phyloP scores from a whole-genome alignment of 352 stramenopile species.

The Phytophthora vignae region DNA sequence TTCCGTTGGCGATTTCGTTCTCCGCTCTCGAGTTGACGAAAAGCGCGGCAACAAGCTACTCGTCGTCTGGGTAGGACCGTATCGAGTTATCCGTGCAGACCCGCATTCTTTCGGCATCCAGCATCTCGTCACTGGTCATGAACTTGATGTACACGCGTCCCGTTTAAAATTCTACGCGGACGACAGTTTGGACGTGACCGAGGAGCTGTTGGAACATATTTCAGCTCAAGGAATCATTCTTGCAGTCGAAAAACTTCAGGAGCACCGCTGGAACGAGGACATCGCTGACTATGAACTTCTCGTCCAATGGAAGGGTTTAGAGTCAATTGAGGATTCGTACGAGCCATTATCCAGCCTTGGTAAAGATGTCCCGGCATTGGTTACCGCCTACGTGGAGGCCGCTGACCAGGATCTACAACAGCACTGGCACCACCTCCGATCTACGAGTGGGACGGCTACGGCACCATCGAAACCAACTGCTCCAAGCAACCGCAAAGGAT shows the following conservation, averaged over 20 bases:
- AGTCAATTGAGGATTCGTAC: neutral
- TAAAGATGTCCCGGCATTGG: too few relatives aligned
- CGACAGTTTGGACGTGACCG: neutral
- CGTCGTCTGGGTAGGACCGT: neutral
- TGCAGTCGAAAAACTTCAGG: neutral
- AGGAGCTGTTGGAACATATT: neutral
- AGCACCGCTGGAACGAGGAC: neutral
- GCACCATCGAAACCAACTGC: too few relatives aligned
- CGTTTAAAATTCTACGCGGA: too few relatives aligned
- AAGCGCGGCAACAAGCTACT: neutral
- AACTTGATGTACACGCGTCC: too few relatives aligned
- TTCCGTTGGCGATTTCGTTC: neutral
- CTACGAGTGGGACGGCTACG: too few relatives aligned
- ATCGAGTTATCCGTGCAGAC: neutral
- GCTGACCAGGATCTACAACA: too few relatives aligned
- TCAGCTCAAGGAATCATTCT: neutral
- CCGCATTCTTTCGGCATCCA: neutral
- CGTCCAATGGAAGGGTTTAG: neutral
- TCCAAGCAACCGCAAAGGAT: too few relatives aligned
- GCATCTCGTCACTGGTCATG: neutral
- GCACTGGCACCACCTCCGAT: too few relatives aligned
- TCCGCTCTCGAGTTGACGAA: neutral
- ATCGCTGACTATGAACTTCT: neutral
- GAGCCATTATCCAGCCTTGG: neutral
- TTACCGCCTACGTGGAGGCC: too few relatives aligned